Evolutionary conservation across 2,329 filamentous ascomycete species (phyloP).

Genomic region (Alternaria brassicae): DNA sequence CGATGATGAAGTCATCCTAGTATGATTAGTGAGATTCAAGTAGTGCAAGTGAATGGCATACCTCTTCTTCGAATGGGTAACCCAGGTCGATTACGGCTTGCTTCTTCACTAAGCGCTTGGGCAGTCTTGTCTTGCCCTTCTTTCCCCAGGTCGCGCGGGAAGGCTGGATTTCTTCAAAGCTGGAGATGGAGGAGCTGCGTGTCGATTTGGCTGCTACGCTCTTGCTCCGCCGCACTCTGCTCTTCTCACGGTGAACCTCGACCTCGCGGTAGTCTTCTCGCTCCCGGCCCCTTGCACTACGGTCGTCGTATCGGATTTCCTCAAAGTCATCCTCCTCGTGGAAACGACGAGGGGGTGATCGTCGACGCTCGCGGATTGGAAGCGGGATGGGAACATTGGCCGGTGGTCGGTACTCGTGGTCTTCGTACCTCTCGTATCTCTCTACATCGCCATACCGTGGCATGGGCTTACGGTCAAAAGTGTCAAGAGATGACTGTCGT

Average conservation of each 20-base stretch:
- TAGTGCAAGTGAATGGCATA: constrained; percentile 50
- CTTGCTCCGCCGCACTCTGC: constrained; percentile 40
- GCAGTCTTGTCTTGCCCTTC: constrained; percentile 90
- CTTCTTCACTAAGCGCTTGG: constrained; percentile 78
- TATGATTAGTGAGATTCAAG: constrained; percentile 35
- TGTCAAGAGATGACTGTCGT: constrained; percentile 88
- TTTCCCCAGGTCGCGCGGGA: constrained; percentile 50
- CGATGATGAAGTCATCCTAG: constrained; percentile 79
- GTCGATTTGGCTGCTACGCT: constrained; percentile 41
- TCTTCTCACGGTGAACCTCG: constrained; percentile 57
- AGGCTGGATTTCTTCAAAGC: constrained; percentile 51
- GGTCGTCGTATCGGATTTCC: constrained; percentile 58
- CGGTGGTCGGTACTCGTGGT: constrained; percentile 66
- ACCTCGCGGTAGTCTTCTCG: constrained; percentile 58
- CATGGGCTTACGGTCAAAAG: constrained; percentile 78
- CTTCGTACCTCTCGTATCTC: constrained; percentile 39
- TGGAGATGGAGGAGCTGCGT: constrained; percentile 52
- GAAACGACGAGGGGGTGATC: constrained; percentile 60
- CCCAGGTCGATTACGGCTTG: constrained; percentile 82
- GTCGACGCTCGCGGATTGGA: constrained; percentile 58
- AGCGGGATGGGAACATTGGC: constrained; percentile 74
- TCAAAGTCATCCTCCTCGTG: constrained; percentile 74
- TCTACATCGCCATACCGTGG: constrained; percentile 65
- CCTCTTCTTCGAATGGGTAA: constrained; percentile 88
- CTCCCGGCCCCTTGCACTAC: constrained; percentile 32